Percentiles rank a stretch among this genome's conserved stretches.
Evolutionary conservation across 345 rosid species (phyloP).

Genomic region (Turnera subulata): DNA sequence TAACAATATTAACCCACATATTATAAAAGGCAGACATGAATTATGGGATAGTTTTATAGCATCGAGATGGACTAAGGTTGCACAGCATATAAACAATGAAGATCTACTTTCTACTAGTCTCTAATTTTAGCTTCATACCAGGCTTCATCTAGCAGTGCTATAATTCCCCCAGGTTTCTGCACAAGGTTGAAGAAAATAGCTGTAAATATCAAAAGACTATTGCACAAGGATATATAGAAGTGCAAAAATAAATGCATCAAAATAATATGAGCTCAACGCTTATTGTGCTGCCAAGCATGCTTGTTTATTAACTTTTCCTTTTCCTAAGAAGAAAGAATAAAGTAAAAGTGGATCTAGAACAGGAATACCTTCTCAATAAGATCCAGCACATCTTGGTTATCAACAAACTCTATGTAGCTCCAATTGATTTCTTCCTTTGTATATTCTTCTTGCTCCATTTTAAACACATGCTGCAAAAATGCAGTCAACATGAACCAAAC

Average conservation of each 20-base stretch:
- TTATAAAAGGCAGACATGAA: too few relatives aligned
- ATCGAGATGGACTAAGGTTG: too few relatives aligned
- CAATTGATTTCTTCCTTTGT: constrained; percentile 97
- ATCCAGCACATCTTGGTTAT: constrained; percentile 97
- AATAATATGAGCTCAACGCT: not conserved
- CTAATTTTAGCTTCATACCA: constrained; percentile 54
- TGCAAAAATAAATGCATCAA: not conserved
- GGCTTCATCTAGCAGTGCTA: constrained; percentile 98
- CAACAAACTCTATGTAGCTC: constrained; percentile 99
- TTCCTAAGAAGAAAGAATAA: too few relatives aligned
- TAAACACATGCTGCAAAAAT: constrained; percentile 84
- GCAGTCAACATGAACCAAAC: constrained; percentile 21
- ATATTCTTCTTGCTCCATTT: constrained; percentile 99
- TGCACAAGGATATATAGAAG: not conserved
- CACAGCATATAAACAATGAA: too few relatives aligned
- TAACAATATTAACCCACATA: too few relatives aligned
- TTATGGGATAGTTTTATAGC: too few relatives aligned
- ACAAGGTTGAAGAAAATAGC: constrained; percentile 22
- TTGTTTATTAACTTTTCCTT: too few relatives aligned
- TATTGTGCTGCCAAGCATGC: constrained; percentile 1
- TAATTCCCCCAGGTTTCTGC: constrained; percentile 99
- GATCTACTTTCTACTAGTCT: constrained; percentile 1
- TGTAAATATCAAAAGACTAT: constrained; percentile 9
- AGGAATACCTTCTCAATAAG: constrained; percentile 86
- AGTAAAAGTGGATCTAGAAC: not conserved